Conservation (phyloP, 2,329 filamentous ascomycete species). For the Fusarium sp. region DNA sequence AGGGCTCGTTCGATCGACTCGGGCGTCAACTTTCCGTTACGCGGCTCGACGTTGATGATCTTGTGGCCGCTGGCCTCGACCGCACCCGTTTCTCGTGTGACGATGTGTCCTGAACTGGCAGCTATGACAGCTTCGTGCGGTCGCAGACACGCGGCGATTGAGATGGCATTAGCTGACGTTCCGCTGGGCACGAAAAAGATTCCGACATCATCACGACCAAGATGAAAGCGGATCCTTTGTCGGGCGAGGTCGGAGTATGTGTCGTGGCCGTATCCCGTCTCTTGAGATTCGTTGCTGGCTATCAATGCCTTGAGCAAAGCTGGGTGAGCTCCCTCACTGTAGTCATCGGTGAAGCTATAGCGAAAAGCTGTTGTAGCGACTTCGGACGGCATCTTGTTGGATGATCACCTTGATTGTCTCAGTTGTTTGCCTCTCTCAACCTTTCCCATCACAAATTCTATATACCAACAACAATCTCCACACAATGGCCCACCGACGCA, state of each 20-base stretch:
- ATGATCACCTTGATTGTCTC: neutral
- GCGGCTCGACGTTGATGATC: conserved; percentile 60
- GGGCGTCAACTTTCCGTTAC: conserved; percentile 61
- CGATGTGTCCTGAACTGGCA: conserved; percentile 61
- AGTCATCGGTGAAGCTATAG: conserved; percentile 64
- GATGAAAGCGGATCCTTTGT: conserved; percentile 53
- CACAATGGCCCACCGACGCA: conserved; percentile 26
- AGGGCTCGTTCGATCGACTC: conserved; percentile 55
- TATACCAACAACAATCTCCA: conserved; percentile 30
- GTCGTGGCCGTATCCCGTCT: conserved; percentile 61
- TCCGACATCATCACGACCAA: conserved; percentile 55
- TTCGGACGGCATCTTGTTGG: conserved; percentile 35
- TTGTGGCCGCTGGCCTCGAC: conserved; percentile 65
- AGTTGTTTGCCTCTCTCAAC: neutral
- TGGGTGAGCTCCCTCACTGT: conserved; percentile 64
- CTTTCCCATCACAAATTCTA: conserved; percentile 19
- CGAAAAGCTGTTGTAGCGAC: conserved; percentile 29
- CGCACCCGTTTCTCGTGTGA: conserved; percentile 62
- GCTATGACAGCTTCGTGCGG: conserved; percentile 65
- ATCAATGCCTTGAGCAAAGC: conserved; percentile 60
- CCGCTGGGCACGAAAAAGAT: conserved; percentile 65
- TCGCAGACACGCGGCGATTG: conserved; percentile 62
- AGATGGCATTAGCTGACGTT: conserved; percentile 64
- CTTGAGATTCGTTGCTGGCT: conserved; percentile 57
- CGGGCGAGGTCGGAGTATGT: conserved; percentile 57